Evolutionary conservation across 2,329 filamentous ascomycete genomes (phyloP), one percentile per base, ranked within the genome.

Genomic region (Ceratocystis smalleyi): DNA sequence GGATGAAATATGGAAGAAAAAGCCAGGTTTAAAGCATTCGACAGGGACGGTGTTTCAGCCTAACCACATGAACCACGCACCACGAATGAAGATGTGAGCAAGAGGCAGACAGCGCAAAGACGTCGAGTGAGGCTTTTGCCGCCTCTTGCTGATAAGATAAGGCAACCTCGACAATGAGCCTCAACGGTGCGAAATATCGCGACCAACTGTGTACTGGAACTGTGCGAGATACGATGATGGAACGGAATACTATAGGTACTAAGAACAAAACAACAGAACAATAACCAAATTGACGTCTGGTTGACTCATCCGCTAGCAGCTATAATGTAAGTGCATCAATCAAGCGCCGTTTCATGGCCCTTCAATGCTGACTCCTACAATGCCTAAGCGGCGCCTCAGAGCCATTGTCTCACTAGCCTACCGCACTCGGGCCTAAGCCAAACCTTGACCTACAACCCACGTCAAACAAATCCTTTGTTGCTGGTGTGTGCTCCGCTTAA

Each of bases 31-130:
- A 27, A 8, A 12, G 22, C 54, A 57, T 17, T n/a, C 32, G 6
- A 27, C 47, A 17, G 17, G 43, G 47, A 35, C 8, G 24, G 10
- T 49, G 63, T 64, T 64, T 59, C 63, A 49, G 63, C 55, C 63
- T 30, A 60, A 64, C 45, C 19, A 43, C 45, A 60, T 12, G 27
- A 45, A 35, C 3, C 22, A 47, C 49, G 22, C 24, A 49, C 10
- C 17, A 60, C 24, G 51, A 35, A 59, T 40, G 12, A 43, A 43
- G 47, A 40, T 43, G 12, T 19, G 47, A 45, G 49, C 27, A 40
- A 32, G n/a, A 55, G 35, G 35, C 19, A 19, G 8, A 61, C 40
- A 49, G 17, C 19, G 15, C 2, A n/a, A 8, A n/a, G 61, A 63
- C 54, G 64, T 63, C 12, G 3, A 35, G n/a, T 7, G 54, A 32